phyloP scores from a whole-genome alignment of 164 flowering plant species.

The Annona squamosa region DNA sequence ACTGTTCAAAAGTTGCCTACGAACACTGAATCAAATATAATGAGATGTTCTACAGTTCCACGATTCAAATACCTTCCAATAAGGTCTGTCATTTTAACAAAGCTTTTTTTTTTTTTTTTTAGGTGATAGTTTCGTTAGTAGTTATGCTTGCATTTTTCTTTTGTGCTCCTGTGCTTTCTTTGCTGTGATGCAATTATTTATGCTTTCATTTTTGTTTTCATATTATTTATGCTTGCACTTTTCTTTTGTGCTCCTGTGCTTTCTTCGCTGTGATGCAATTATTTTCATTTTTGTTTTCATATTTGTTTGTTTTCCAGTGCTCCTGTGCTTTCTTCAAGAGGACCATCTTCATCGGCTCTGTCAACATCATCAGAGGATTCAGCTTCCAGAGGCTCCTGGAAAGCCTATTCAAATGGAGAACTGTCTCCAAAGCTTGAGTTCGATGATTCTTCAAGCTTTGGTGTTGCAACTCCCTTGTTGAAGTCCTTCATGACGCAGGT shows the following conservation, averaged over 20 bases:
- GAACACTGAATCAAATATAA: constrained; percentile 76
- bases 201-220: too few relatives aligned
- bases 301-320: constrained; percentile 39
- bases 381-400: constrained; percentile 67
- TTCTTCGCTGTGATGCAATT: background rate
- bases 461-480: constrained; percentile 75
- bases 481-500: constrained; percentile 94
- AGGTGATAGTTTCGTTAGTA: too few relatives aligned
- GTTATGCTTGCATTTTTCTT: too few relatives aligned
- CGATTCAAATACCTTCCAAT: constrained; percentile 97
- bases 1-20: constrained; percentile 65
- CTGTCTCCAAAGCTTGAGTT: constrained; percentile 47
- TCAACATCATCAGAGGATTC: constrained; percentile 47
- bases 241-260: too few relatives aligned
- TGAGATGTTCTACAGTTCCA: constrained; percentile 87
- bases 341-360: constrained; percentile 37
- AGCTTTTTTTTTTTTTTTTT: too few relatives aligned
- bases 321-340: constrained; percentile 76
- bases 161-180: too few relatives aligned
- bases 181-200: too few relatives aligned
- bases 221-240: too few relatives aligned
- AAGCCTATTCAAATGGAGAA: constrained; percentile 58
- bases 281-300: constrained; percentile 9
- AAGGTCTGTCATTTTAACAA: constrained; percentile 41
- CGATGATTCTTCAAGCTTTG: constrained; percentile 66